phyloP scores from a whole-genome alignment of 805 yeast species.

The Ogataea pilisensis region DNA sequence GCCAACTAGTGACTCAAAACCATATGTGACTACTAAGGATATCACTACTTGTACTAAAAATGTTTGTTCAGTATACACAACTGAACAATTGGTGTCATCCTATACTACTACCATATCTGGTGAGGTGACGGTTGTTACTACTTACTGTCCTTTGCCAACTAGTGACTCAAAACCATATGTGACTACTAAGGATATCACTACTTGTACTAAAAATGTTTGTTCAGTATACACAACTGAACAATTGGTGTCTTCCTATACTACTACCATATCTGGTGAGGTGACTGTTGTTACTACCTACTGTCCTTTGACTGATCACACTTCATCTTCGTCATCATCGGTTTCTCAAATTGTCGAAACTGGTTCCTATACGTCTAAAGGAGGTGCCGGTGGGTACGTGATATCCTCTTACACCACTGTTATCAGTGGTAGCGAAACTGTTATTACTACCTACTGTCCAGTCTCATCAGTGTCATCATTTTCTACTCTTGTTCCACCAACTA shows the following conservation, averaged over 20 bases:
- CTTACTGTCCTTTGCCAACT: conserved; percentile 20
- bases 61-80: conserved; percentile 15
- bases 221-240: conserved; percentile 14
- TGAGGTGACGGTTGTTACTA: conserved; percentile 18
- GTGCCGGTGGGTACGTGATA: conserved; percentile 4
- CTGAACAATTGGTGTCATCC: conserved; percentile 18
- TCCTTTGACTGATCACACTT: conserved; percentile 8
- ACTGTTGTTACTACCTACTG: conserved; percentile 22
- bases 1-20: not conserved
- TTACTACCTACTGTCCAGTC: conserved; percentile 20
- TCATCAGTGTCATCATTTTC: not conserved
- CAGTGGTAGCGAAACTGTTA: conserved; percentile 6
- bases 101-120: conserved; percentile 20
- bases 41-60: conserved; percentile 19
- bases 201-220: conserved; percentile 20
- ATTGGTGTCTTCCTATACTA: conserved; percentile 21
- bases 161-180: too few relatives aligned
- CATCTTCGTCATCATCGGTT: too few relatives aligned
- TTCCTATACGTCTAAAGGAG: conserved; percentile 9
- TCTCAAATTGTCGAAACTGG: too few relatives aligned
- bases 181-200: too few relatives aligned
- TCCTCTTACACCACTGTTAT: conserved; percentile 16
- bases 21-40: too few relatives aligned
- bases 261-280: conserved; percentile 13
- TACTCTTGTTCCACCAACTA: not conserved